Conservation (phyloP, 1,139 yeast genomes). For the Suhomyces anneliseae region DNA sequence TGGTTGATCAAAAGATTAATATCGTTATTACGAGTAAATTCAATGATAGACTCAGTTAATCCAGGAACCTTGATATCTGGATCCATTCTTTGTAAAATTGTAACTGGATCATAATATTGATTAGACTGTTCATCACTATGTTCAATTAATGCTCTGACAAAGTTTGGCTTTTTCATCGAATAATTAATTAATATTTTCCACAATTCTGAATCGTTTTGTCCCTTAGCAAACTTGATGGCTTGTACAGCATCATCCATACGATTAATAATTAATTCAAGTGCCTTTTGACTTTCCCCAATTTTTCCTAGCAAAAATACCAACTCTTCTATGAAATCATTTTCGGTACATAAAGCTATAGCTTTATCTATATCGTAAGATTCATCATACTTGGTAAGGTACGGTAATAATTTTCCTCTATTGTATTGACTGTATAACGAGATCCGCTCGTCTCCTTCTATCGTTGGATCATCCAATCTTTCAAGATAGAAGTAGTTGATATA, state of each 20-base stretch:
- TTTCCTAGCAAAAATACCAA: slow-evolving; percentile 79
- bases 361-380: slow-evolving; percentile 58
- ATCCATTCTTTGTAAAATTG: slow-evolving; percentile 67
- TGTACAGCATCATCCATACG: slow-evolving; percentile 73
- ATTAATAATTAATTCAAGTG: slow-evolving; percentile 73
- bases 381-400: slow-evolving; percentile 31
- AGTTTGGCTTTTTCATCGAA: slow-evolving; percentile 70
- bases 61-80: slow-evolving; percentile 62
- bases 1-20: slow-evolving; percentile 57
- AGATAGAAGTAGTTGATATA: slow-evolving; percentile 61
- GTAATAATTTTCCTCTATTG: slow-evolving; percentile 51
- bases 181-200: slow-evolving; percentile 77
- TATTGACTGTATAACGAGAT: slow-evolving; percentile 65
- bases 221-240: slow-evolving; percentile 80
- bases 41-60: slow-evolving; percentile 57
- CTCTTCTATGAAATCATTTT: slow-evolving; percentile 57
- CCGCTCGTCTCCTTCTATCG: slow-evolving; percentile 55
- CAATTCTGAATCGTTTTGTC: slow-evolving; percentile 68
- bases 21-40: slow-evolving; percentile 66
- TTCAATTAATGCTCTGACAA: slow-evolving; percentile 72
- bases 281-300: slow-evolving; percentile 77
- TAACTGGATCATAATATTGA: slow-evolving; percentile 62
- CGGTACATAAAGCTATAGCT: slow-evolving; percentile 67
- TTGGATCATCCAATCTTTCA: slow-evolving; percentile 35
- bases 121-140: slow-evolving; percentile 58